These are phyloP conservation scores for Medicago arabica DNA, from an alignment of 306 rosid species.

Conservation along the genomic window DNA sequence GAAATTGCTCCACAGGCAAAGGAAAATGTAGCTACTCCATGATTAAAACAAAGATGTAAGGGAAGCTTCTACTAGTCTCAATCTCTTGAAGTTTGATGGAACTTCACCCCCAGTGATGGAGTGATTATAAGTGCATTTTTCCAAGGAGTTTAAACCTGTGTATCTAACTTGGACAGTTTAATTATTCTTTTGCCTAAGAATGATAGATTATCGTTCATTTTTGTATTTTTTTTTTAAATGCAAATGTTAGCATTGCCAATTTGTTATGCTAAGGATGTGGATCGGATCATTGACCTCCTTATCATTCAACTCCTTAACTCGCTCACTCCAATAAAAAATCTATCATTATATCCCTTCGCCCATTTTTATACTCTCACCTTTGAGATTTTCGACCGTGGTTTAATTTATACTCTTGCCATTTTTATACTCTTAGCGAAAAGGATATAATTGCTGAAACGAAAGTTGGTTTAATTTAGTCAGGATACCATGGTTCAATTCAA, in stretches of 20 bases:
- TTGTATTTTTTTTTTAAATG: background rate
- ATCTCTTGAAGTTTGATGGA: slow-evolving; percentile 25
- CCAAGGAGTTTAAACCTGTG: background rate
- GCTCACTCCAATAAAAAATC: too few relatives aligned
- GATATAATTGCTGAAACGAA: background rate
- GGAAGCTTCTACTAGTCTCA: slow-evolving; percentile 7
- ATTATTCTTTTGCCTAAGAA: slow-evolving; percentile 4
- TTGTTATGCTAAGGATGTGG: too few relatives aligned
- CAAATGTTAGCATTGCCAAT: too few relatives aligned
- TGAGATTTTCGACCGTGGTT: background rate
- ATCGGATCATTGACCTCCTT: too few relatives aligned
- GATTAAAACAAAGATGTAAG: slow-evolving; percentile 35
- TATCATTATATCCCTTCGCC: too few relatives aligned
- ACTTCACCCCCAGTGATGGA: background rate
- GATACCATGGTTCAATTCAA: background rate
- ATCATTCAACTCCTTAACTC: too few relatives aligned
- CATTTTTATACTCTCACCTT: background rate
- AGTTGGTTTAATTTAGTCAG: background rate
- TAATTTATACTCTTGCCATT: too few relatives aligned
- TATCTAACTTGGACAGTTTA: background rate
- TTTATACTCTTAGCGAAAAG: background rate
- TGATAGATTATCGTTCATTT: background rate
- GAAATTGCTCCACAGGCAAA: slow-evolving; percentile 80
- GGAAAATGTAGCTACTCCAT: slow-evolving; percentile 78
- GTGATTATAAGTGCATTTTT: slow-evolving; percentile 11